Evolutionary conservation across 2,329 filamentous ascomycete species (phyloP), one percentile per base, ranked within the genome.

Genomic region (Chrysosporium queenslandicum): DNA sequence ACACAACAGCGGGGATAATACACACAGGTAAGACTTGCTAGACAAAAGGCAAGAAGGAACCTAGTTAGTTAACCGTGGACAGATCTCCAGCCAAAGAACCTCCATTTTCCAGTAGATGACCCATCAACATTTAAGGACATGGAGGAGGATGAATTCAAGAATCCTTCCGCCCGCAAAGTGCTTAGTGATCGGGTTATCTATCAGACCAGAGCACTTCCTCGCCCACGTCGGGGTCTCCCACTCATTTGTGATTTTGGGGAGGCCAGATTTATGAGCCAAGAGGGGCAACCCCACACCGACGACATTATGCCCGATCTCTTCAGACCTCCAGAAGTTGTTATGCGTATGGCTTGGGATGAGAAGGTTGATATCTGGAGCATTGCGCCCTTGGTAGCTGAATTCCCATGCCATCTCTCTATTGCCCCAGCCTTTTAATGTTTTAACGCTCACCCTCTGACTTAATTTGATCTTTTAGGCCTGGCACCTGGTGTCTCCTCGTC

Each of bases 291-390:
- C 27, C 27, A 30, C 32, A 36, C 49, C 25, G 57, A 56, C 4
- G 46, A 56, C 48, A 59, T 60, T 27, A 55, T 56, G 56, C 58
- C 61, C 14, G 50, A 56, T n/a, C n/a, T 59, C n/a, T 62, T 61
- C 49, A 32, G 62, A 20, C 57, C 60, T 2, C 61, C 59, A 1
- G 60, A 63, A 42, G 55, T 62, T 2, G 53, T 61, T 18, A 46
- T 59, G 27, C 52, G 56, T 1, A 63, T 62, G 57, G 43, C 54
- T 20, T 64, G 60, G 61, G 55, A 55, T 34, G 47, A 30, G 5
- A 54, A 53, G 34, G 55, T 60, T 39, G 61, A 63, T 50, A 59
- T 63, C 12, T 64, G 61, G 61, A 58, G 55, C 42, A 46, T 62
- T 46, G 61, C 55, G 27, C 45, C 55, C 7, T 55, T 62, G 55